phyloP scores from a whole-genome alignment of 768 basidiomycete genomes.

The Stropharia rugosoannulata region DNA sequence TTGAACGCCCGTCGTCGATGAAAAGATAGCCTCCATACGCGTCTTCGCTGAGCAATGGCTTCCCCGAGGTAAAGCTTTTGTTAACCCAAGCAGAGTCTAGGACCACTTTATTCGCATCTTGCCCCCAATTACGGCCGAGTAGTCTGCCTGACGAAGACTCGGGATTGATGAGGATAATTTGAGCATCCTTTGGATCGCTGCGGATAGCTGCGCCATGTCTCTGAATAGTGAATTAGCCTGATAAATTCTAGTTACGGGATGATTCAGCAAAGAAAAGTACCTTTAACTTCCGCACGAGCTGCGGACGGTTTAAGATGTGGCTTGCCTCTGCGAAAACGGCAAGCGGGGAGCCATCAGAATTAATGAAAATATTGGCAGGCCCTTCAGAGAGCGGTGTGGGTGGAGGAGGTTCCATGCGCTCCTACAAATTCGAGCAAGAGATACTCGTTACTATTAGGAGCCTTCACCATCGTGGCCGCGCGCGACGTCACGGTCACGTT shows the following conservation, averaged over 20 bases:
- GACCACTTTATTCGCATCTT: conserved; percentile 50
- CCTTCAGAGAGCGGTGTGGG: conserved; percentile 13
- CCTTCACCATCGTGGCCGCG: not conserved
- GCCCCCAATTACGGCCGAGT: conserved; percentile 59
- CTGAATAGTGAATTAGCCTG: conserved; percentile 29
- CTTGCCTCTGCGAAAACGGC: conserved; percentile 59
- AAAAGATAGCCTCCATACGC: conserved; percentile 51
- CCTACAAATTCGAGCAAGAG: not conserved
- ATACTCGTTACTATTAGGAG: not conserved
- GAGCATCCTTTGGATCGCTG: conserved; percentile 48
- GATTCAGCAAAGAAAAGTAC: conserved; percentile 25
- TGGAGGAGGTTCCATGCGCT: conserved; percentile 10
- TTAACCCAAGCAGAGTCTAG: conserved; percentile 55
- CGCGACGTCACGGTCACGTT: conserved; percentile 14
- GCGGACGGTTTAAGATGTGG: conserved; percentile 47
- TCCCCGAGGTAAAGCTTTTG: conserved; percentile 41
- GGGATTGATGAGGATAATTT: conserved; percentile 60
- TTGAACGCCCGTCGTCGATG: conserved; percentile 37
- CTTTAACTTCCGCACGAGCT: conserved; percentile 48
- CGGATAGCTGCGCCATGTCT: conserved; percentile 54
- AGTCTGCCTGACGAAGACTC: conserved; percentile 48
- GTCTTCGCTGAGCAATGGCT: conserved; percentile 45
- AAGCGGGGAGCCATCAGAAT: conserved; percentile 39
- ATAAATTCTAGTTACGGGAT: not conserved
- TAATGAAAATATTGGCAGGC: conserved; percentile 30